Evolutionary conservation across 176 grass and related monocot species (phyloP).

Genomic region (Musa acuminata): DNA sequence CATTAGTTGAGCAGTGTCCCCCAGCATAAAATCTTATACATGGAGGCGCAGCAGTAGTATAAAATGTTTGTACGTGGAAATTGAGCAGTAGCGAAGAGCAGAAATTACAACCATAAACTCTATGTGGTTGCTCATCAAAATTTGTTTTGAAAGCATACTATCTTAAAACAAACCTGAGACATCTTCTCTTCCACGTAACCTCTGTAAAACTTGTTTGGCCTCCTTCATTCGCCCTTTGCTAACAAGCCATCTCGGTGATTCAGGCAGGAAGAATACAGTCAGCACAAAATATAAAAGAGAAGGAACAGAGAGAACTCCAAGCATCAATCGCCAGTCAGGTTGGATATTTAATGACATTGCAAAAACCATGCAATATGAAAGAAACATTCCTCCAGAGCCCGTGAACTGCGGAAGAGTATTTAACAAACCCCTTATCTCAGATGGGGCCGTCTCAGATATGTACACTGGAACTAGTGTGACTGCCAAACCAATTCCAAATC

Average conservation of each 20-base stretch:
- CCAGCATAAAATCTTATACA: too few relatives aligned
- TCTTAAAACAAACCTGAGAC: slow-evolving; percentile 23
- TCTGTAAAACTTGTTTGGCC: slow-evolving; percentile 50
- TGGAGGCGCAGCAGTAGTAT: neutral
- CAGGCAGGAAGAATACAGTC: slow-evolving; percentile 41
- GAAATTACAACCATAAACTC: neutral
- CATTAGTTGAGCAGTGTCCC: too few relatives aligned
- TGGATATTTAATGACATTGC: slow-evolving; percentile 48
- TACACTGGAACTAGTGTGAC: slow-evolving; percentile 80
- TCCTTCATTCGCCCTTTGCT: slow-evolving; percentile 76
- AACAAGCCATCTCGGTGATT: slow-evolving; percentile 80
- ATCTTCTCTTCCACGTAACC: slow-evolving; percentile 48
- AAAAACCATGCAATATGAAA: slow-evolving; percentile 76
- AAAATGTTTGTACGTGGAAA: neutral
- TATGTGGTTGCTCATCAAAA: neutral
- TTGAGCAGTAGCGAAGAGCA: neutral
- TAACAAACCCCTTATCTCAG: slow-evolving; percentile 52
- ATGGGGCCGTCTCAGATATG: slow-evolving; percentile 81
- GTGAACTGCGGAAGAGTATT: slow-evolving; percentile 86
- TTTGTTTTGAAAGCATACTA: neutral
- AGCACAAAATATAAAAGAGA: slow-evolving; percentile 43
- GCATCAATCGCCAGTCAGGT: slow-evolving; percentile 72
- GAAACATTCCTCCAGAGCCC: slow-evolving; percentile 63
- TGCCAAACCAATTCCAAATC: slow-evolving; percentile 62
- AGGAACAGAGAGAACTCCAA: slow-evolving; percentile 47